Percentiles rank a stretch among this genome's conserved stretches.
phyloP scores from a whole-genome alignment of 2,329 filamentous ascomycete species.

The Pseudocercospora vitis region DNA sequence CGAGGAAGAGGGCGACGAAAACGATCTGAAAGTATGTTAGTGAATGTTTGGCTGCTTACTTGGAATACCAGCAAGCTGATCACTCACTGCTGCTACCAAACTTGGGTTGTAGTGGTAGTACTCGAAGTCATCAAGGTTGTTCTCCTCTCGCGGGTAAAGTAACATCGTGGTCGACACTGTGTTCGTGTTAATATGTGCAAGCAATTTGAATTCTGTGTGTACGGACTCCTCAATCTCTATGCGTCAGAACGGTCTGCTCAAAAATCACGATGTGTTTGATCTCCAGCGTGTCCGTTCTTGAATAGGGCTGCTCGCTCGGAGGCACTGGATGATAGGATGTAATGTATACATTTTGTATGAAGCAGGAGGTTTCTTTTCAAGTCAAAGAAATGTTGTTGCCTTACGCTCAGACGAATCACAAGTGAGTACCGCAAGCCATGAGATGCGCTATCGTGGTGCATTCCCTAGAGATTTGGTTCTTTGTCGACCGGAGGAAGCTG shows the following conservation, averaged over 20 bases:
- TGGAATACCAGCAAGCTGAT: not conserved
- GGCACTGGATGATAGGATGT: too few relatives aligned
- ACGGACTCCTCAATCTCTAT: not conserved
- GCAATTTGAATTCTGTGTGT: not conserved
- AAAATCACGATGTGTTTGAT: too few relatives aligned
- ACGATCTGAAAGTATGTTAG: conserved; percentile 26
- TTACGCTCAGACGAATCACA: not conserved
- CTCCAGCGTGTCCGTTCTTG: too few relatives aligned
- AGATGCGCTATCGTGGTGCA: not conserved
- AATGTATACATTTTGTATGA: not conserved
- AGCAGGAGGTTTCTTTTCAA: not conserved
- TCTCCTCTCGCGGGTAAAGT: not conserved
- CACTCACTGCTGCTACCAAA: conserved; percentile 9
- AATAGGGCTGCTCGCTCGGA: too few relatives aligned
- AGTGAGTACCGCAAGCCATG: not conserved
- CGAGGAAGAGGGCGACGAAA: conserved; percentile 34
- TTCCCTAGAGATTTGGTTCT: too few relatives aligned
- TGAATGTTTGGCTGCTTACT: not conserved
- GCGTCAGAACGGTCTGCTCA: too few relatives aligned
- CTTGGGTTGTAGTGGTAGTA: conserved; percentile 19
- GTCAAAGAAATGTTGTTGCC: conserved; percentile 1
- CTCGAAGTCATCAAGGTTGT: conserved; percentile 15
- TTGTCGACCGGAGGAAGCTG: not conserved
- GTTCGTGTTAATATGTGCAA: not conserved
- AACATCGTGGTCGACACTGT: not conserved